Base-by-base conservation (phyloP, 2,329 filamentous ascomycete genomes). In the Ceratocystis colombiana region DNA sequence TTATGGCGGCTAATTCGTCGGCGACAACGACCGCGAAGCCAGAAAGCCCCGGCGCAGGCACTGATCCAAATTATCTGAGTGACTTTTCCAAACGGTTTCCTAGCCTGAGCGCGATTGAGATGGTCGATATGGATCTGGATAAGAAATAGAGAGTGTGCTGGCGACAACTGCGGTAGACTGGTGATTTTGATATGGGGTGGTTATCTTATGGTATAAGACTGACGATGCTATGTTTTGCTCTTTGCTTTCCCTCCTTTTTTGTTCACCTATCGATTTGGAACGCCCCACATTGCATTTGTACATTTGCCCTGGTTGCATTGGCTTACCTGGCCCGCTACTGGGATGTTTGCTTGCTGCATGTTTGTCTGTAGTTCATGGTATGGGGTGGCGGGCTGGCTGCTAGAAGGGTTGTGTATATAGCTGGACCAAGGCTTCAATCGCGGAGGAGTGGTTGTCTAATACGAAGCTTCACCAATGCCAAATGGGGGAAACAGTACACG, bases 61-160 rank as follows among this genome's bases (percentile, higher is more conserved):
- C 81, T 86, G 71, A 83, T 79, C 72, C 84, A 59, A 88, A 91
- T 70, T 87, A 87, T 71, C 74, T 87, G 57, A 75, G 77, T 68
- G 76, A 89, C 72, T 96, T 97, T 74, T 87, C 86, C 68, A 91
- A 91, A 75, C 81, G 90, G 67, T 96, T 91, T 75, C 93, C 93
- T 0, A 95, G 88, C 73, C 77, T 97, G 67, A 87, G 86, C 66
- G 84, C 90, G 8, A 83, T 96, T 70, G 92, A 96, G 77, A 89
- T 93, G 85, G 88, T 90, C n/a, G 89, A 94, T 76, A 84, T 86
- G 68, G 88, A 83, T 64, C 73, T 82, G 67, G 76, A 74, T 8
- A 68, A 68, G 64, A 68, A 68, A 59, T 68, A 68, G 50, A 41
- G 41, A 1, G 22, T 15, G 28, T 25, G 20, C 17, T 22, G 12